Evolutionary conservation across 768 basidiomycete species (phyloP).

Genomic region (Phylloporus scabripes): DNA sequence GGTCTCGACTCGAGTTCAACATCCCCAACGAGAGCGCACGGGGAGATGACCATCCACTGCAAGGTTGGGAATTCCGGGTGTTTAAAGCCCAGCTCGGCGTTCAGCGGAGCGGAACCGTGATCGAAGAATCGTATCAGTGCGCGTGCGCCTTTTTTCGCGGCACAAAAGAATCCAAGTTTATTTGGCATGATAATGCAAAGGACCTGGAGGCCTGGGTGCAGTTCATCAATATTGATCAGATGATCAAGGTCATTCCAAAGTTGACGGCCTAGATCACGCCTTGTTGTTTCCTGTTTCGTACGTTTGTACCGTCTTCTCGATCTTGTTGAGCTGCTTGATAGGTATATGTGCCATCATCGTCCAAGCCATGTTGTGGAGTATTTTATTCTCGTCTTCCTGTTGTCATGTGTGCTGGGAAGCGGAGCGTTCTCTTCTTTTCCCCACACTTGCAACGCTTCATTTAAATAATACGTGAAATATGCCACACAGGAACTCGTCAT

Average conservation of each 20-base stretch:
- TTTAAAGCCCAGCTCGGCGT: slow-evolving; percentile 72
- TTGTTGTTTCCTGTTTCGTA: neutral
- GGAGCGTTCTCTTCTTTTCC: too few species aligned
- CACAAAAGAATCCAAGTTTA: slow-evolving; percentile 56
- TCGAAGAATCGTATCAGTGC: slow-evolving; percentile 72
- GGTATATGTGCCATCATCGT: slow-evolving; percentile 4
- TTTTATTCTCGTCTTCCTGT: too few species aligned
- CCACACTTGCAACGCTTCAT: neutral
- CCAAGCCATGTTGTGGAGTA: slow-evolving; percentile 1
- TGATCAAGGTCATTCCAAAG: slow-evolving; percentile 75
- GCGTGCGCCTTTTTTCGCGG: slow-evolving; percentile 75
- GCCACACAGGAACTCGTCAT: neutral
- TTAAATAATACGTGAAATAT: neutral
- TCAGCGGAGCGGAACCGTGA: slow-evolving; percentile 43
- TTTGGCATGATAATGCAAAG: slow-evolving; percentile 63
- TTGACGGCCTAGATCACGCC: slow-evolving; percentile 46
- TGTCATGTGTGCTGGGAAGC: neutral
- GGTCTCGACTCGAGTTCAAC: slow-evolving; percentile 76
- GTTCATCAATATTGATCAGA: slow-evolving; percentile 77
- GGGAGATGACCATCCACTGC: slow-evolving; percentile 63
- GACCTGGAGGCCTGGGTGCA: slow-evolving; percentile 78
- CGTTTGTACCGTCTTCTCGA: slow-evolving; percentile 1
- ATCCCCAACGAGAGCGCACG: slow-evolving; percentile 55
- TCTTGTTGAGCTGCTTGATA: slow-evolving; percentile 1
- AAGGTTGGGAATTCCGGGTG: slow-evolving; percentile 84